phyloP scores from a whole-genome alignment of 1,284 basidiomycete genomes.

The Pterula multifida region DNA sequence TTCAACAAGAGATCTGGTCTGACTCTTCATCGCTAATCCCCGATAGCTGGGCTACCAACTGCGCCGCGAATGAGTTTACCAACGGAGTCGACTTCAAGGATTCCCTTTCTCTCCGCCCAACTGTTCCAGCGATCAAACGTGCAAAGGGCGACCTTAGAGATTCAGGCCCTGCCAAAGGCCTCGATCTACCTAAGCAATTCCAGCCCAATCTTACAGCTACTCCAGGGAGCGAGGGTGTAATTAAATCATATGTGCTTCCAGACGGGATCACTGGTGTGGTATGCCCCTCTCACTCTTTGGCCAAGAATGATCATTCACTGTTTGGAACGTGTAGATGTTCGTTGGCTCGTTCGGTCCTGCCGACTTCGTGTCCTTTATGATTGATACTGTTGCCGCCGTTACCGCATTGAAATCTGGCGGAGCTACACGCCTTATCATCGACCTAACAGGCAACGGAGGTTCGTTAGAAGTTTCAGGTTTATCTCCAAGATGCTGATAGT shows the following conservation, averaged over 20 bases:
- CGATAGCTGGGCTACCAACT: conserved; percentile 47
- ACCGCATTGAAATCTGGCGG: conserved; percentile 33
- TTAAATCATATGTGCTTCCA: conserved; percentile 47
- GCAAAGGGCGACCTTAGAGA: conserved; percentile 33
- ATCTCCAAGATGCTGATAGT: background rate
- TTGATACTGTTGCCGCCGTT: conserved; percentile 35
- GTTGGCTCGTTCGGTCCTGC: conserved; percentile 44
- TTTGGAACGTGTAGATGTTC: conserved; percentile 33
- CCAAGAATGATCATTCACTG: background rate
- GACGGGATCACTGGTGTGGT: conserved; percentile 51
- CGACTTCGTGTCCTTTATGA: conserved; percentile 40
- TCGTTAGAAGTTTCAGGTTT: background rate
- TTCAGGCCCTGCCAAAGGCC: conserved; percentile 19
- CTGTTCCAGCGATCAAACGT: conserved; percentile 14
- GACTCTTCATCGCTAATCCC: background rate
- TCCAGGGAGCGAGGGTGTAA: conserved; percentile 37
- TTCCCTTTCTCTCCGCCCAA: conserved; percentile 9
- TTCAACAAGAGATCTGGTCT: background rate
- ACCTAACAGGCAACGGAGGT: conserved; percentile 45
- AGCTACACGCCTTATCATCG: conserved; percentile 41
- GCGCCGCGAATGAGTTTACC: conserved; percentile 37
- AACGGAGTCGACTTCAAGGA: conserved; percentile 42
- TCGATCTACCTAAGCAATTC: conserved; percentile 38
- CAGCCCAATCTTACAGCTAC: conserved; percentile 33
- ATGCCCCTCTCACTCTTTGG: conserved; percentile 14